Percentiles rank a stretch among this genome's conserved stretches.
These are phyloP conservation scores for Penicillium bialowiezense DNA, from an alignment of 495 filamentous ascomycete species.

Conservation along the genomic window DNA sequence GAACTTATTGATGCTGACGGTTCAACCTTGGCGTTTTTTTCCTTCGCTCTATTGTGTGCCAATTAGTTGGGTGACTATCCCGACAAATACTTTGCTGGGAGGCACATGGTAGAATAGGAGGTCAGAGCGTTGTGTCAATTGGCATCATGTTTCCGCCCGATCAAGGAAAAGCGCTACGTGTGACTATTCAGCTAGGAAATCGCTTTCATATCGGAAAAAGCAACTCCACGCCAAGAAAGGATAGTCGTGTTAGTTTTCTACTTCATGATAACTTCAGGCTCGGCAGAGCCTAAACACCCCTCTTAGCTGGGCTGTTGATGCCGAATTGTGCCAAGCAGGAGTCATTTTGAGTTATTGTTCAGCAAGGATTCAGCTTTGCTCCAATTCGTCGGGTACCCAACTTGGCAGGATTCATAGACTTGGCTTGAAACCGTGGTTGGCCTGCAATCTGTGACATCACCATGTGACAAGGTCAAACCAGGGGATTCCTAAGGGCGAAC, in stretches of 20 bases:
- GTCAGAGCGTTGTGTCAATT: neutral
- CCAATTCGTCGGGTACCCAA: neutral
- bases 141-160: no score
- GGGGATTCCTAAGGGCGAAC: neutral
- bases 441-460: neutral
- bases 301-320: neutral
- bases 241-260: neutral
- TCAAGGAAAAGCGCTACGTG: no score
- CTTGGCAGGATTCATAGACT: neutral
- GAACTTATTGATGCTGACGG: neutral
- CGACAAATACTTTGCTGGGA: no score
- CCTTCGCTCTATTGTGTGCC: no score
- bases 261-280: neutral
- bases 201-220: neutral
- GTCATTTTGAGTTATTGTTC: neutral
- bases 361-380: neutral
- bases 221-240: neutral
- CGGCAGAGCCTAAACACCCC: neutral
- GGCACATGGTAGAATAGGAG: no score
- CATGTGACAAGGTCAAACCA: neutral
- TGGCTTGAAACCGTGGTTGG: neutral
- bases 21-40: constrained; percentile 2
- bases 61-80: no score
- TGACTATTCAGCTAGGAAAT: neutral
- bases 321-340: neutral